A percentile compares a stretch with the other conserved stretches of the same genome.
Evolutionary conservation across 2,329 filamentous ascomycete species (phyloP).

Genomic region (Aspergillus fumigatus): DNA sequence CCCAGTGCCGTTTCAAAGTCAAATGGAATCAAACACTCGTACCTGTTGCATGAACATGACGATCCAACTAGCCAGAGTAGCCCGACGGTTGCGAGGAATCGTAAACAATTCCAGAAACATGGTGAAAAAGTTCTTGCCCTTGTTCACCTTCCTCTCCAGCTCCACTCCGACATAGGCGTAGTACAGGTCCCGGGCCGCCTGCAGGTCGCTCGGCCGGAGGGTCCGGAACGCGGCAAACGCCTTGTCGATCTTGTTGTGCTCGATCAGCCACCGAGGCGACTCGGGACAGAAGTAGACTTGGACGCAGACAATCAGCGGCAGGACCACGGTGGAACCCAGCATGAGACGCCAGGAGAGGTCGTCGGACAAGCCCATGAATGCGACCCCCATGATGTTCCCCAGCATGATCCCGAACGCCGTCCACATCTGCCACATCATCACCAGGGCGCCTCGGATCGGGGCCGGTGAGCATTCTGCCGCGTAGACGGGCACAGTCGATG

Average conservation of each 20-base stretch:
- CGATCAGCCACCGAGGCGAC: conserved; percentile 47
- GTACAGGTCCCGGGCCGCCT: conserved; percentile 44
- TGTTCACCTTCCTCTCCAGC: conserved; percentile 53
- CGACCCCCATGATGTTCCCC: conserved; percentile 58
- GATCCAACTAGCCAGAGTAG: conserved; percentile 56
- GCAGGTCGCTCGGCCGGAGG: conserved; percentile 40
- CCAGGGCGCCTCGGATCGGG: conserved; percentile 65
- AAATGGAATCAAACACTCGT: too few species aligned
- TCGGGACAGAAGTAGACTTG: conserved; percentile 62
- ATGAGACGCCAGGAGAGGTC: conserved; percentile 65
- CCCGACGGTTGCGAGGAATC: conserved; percentile 59
- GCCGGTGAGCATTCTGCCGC: conserved; percentile 70
- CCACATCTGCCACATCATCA: conserved; percentile 75
- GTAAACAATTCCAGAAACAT: conserved; percentile 56
- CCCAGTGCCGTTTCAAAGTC: not conserved
- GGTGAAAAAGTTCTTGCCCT: conserved; percentile 49
- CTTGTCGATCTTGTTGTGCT: conserved; percentile 37
- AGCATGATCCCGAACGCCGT: conserved; percentile 49
- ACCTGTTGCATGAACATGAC: conserved; percentile 67
- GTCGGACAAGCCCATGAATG: conserved; percentile 55
- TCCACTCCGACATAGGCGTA: conserved; percentile 53
- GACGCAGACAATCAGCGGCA: conserved; percentile 53
- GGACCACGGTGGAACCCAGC: conserved; percentile 63
- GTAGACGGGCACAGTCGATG: conserved; percentile 70
- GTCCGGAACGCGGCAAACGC: conserved; percentile 42